Base-by-base conservation (phyloP, 1,139 yeast species). In the Blastobotrys aristatus region DNA sequence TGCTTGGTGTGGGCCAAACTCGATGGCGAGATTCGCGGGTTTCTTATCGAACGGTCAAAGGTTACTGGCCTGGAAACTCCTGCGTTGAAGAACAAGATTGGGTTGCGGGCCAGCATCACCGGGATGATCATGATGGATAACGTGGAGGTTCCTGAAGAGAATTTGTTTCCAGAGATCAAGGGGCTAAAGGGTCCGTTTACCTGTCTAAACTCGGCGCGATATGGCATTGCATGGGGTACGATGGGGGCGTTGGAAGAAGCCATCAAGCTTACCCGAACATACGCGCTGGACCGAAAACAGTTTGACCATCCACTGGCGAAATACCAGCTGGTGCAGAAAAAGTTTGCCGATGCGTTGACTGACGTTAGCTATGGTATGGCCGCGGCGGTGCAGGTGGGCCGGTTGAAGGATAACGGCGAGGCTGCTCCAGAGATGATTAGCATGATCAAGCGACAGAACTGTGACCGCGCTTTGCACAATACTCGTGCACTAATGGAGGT, bases 181-280 rank as follows among this genome's bases (percentile, higher is more conserved):
- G 75, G 75, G 6, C 66, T 71, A 42, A 71, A 69, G 62, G 75
- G 75, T 8, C 75, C 75, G 17, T 71, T 71, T 56, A 65, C 74
- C 8, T 71, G 75, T 46, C 61, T 71, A 36, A 71, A 71, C 57
- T 65, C 69, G 50, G 75, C 75, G 10, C 64, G 75, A 27, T 69
- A 63, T 48, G 75, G 75, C 13, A 71, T 71, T 49, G 68, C 74
- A 6, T 71, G 74, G 73, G 75, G 75, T 39, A 61, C 69, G 14
- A 67, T 70, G 59, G 75, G 75, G 29, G 75, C 75, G 2, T 59
- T 71, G 35, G 75, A 71, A 53, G 73, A 68, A 47, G 64, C 73
- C 3, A 55, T 71, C 41, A 61, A 58, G 32, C 57, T 68, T 18
- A 63, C 75, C 2, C 63, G 75, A 40, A 58, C 58, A 42, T 71